Base-by-base conservation (phyloP, 352 stramenopile genomes). In the Pythium volutum region DNA sequence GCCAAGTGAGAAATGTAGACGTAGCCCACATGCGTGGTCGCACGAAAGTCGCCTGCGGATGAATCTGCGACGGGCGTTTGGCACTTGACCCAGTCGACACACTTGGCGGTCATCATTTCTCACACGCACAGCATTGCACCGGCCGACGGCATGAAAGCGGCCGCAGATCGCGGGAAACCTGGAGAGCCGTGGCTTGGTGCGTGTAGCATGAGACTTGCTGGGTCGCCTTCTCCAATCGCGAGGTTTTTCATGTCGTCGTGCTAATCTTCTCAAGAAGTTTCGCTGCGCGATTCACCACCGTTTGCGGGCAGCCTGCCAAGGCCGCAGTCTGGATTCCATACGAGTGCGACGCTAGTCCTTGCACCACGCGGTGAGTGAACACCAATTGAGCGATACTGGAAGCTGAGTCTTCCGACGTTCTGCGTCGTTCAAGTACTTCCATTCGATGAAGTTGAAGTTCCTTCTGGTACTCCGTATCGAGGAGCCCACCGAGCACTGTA, bases 81-180 rank as follows among this genome's bases (percentile, higher is more conserved):
- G 78, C 98, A 99, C 52, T 81, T 76, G 70, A 98, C 63, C 93
- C 94, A 98, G 73, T 98, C 95, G 42, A 98, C 79, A 63, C 93
- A 98, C 45, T 96, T 90, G 59, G 92, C 93, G 25, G 94, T 98
- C 8, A 95, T 90, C 29, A 99, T 79, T 78, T 99, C 96, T 87
- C 88, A 98, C 26, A 98, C 87, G 36, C 93, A 88, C 55, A 94
- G 46, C 20, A 88, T 95, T 2, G 88, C 84, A 70, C 98, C 94
- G 27, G 84, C 71, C 68, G 76, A 81, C 52, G 95, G 81, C 9
- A 81, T 91, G 38, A 95, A 87, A 98, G 67, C 78, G 91, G 96
- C 4, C 92, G 87, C 31, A 84, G 89, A 69, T 98, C 92, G 0
- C 72, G 72, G 54, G 84, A 96, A 59, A 98, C 97, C 50, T 74